These are phyloP conservation scores for Penicillium decumbens DNA, from an alignment of 2,329 filamentous ascomycete species.

Conservation along the genomic window DNA sequence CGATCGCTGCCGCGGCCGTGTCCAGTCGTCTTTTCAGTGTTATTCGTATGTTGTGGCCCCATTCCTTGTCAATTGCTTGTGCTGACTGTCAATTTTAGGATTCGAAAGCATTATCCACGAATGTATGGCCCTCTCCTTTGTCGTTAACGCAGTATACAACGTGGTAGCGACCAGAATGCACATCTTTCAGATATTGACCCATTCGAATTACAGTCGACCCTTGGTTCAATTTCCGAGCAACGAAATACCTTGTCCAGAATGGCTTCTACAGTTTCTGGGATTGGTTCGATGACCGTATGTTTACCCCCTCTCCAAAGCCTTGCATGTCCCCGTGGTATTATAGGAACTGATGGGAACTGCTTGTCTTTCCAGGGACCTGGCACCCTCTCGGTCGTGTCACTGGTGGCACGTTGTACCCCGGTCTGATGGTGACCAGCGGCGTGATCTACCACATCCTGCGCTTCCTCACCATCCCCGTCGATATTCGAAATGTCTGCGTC, in stretches of 20 bases:
- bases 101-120: slow-evolving; percentile 99
- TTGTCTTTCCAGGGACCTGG: slow-evolving; percentile 68
- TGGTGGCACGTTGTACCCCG: slow-evolving; percentile 96
- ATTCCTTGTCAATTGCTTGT: not conserved
- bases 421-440: slow-evolving; percentile 98
- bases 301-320: slow-evolving; percentile 7
- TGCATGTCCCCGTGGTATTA: slow-evolving; percentile 8
- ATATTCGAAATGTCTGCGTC: slow-evolving; percentile 98
- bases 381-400: slow-evolving; percentile 97
- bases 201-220: slow-evolving; percentile 69
- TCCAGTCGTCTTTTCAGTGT: slow-evolving; percentile 96
- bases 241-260: slow-evolving; percentile 93
- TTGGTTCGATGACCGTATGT: slow-evolving; percentile 94
- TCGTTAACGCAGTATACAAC: slow-evolving; percentile 1
- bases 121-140: slow-evolving; percentile 60
- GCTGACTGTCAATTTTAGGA: slow-evolving; percentile 48
- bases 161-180: slow-evolving; percentile 9
- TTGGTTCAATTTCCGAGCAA: slow-evolving; percentile 99
- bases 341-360: slow-evolving; percentile 18
- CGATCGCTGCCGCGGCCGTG: slow-evolving; percentile 88
- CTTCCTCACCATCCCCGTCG: slow-evolving; percentile 82
- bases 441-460: slow-evolving; percentile 92
- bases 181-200: slow-evolving; percentile 21
- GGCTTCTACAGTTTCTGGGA: slow-evolving; percentile 99
- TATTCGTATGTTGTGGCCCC: slow-evolving; percentile 65